A percentile compares a stretch with the other conserved stretches of the same genome.
Conservation (phyloP, 495 filamentous ascomycete species). For the Talaromyces proteolyticus region DNA sequence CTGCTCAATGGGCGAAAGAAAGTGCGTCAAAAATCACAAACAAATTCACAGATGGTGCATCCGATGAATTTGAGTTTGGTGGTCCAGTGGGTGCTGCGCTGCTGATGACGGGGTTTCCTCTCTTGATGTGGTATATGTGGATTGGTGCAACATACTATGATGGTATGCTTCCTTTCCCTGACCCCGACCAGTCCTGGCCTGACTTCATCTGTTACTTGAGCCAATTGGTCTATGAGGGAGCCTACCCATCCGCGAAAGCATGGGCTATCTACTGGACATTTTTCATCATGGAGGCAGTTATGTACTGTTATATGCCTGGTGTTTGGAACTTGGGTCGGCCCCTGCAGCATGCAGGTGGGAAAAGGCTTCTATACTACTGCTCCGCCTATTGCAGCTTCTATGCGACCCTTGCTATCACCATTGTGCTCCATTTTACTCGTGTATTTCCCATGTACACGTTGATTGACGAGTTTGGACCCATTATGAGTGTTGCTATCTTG, state of each 20-base stretch:
- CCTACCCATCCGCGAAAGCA: slow-evolving; percentile 53
- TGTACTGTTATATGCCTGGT: slow-evolving; percentile 76
- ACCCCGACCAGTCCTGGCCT: too few relatives aligned
- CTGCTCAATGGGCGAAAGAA: too few relatives aligned
- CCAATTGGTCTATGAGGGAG: too few relatives aligned
- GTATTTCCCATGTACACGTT: slow-evolving; percentile 80
- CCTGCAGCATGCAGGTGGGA: slow-evolving; percentile 66
- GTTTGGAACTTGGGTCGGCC: slow-evolving; percentile 75
- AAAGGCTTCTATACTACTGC: slow-evolving; percentile 83
- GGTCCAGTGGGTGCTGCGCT: too few relatives aligned
- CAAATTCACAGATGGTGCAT: too few relatives aligned
- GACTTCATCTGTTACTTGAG: too few relatives aligned
- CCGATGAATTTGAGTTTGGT: too few relatives aligned
- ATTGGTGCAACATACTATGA: too few relatives aligned
- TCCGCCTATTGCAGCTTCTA: slow-evolving; percentile 78
- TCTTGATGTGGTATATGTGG: too few relatives aligned
- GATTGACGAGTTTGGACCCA: slow-evolving; percentile 81
- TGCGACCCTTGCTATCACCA: slow-evolving; percentile 61
- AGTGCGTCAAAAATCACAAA: too few relatives aligned
- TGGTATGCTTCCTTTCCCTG: too few relatives aligned
- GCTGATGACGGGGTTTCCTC: too few relatives aligned
- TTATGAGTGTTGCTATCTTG: slow-evolving; percentile 80
- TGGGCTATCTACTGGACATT: slow-evolving; percentile 89
- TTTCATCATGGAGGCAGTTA: slow-evolving; percentile 64
- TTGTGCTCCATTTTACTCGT: slow-evolving; percentile 63